These are phyloP conservation scores for Rhodotorula sp. DNA, from an alignment of 1,284 basidiomycete genomes.

Conservation along the genomic window DNA sequence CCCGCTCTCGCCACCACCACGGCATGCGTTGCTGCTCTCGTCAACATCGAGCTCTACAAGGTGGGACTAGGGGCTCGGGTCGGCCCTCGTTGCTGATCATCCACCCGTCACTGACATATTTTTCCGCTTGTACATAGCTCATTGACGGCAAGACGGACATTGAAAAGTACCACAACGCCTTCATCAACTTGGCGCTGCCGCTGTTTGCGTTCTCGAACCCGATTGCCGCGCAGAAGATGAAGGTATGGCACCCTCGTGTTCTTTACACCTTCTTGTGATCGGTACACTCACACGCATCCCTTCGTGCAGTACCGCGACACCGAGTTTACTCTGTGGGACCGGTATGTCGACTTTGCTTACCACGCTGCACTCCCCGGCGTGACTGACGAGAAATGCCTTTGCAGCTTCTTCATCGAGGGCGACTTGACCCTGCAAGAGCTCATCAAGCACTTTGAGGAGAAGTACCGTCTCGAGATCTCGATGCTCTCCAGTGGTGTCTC, in stretches of 20 bases:
- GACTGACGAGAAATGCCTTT: background rate
- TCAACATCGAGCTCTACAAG: slow-evolving; percentile 97
- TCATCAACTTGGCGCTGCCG: slow-evolving; percentile 94
- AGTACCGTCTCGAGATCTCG: slow-evolving; percentile 5
- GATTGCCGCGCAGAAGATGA: slow-evolving; percentile 84
- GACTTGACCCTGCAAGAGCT: slow-evolving; percentile 88
- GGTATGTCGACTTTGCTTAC: slow-evolving; percentile 46
- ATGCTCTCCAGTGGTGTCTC: slow-evolving; percentile 10
- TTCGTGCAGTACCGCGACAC: slow-evolving; percentile 63
- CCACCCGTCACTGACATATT: background rate
- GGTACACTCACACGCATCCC: too few relatives aligned
- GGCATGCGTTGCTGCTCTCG: slow-evolving; percentile 71
- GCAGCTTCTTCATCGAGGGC: slow-evolving; percentile 75
- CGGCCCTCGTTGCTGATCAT: background rate
- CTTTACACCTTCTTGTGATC: background rate
- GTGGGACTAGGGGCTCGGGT: slow-evolving; percentile 50
- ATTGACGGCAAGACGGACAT: slow-evolving; percentile 65
- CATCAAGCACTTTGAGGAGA: slow-evolving; percentile 72
- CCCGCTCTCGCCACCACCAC: slow-evolving; percentile 99
- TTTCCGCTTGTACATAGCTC: slow-evolving; percentile 57
- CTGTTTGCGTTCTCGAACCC: slow-evolving; percentile 99
- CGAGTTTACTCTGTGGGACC: slow-evolving; percentile 99
- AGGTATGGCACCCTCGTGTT: slow-evolving; percentile 50
- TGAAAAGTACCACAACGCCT: slow-evolving; percentile 97
- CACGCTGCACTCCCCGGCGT: too few relatives aligned